Percentiles rank a stretch among this genome's conserved stretches.
Evolutionary conservation across 495 filamentous ascomycete genomes (phyloP).

Genomic region (Staphylotrichum tortipilum): DNA sequence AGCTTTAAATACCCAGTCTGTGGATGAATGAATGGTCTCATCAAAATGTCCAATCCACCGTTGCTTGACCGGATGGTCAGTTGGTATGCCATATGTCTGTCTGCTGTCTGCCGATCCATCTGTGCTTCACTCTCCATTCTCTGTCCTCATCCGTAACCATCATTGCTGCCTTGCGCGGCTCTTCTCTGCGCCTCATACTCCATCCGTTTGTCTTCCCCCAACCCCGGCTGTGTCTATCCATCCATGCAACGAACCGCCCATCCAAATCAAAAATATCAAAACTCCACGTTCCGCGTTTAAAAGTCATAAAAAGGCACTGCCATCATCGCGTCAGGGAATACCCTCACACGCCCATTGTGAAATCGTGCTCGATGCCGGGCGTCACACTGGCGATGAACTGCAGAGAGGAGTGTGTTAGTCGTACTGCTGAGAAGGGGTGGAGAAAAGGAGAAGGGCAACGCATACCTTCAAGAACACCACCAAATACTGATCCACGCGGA

Average conservation of each 20-base stretch:
- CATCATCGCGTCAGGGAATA: too few relatives aligned
- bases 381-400: slow-evolving; percentile 94
- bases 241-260: slow-evolving; percentile 1
- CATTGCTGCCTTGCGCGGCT: background rate
- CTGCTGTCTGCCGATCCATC: too few relatives aligned
- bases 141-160: too few relatives aligned
- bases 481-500: slow-evolving; percentile 93
- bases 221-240: background rate
- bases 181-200: slow-evolving; percentile 1
- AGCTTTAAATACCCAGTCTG: too few relatives aligned
- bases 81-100: too few relatives aligned
- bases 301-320: too few relatives aligned
- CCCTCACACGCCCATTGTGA: slow-evolving; percentile 93
- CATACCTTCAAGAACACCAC: slow-evolving; percentile 83
- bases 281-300: too few relatives aligned
- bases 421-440: too few relatives aligned
- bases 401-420: slow-evolving; percentile 9
- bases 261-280: background rate
- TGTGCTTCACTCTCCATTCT: too few relatives aligned
- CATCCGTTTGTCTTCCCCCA: background rate
- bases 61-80: too few relatives aligned
- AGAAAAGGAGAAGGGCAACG: too few relatives aligned
- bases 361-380: slow-evolving; percentile 95
- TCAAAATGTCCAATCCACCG: background rate
- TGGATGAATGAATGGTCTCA: background rate